Evolutionary conservation across 2,329 filamentous ascomycete genomes (phyloP).

Genomic region (Cucurbitaria berberidis): DNA sequence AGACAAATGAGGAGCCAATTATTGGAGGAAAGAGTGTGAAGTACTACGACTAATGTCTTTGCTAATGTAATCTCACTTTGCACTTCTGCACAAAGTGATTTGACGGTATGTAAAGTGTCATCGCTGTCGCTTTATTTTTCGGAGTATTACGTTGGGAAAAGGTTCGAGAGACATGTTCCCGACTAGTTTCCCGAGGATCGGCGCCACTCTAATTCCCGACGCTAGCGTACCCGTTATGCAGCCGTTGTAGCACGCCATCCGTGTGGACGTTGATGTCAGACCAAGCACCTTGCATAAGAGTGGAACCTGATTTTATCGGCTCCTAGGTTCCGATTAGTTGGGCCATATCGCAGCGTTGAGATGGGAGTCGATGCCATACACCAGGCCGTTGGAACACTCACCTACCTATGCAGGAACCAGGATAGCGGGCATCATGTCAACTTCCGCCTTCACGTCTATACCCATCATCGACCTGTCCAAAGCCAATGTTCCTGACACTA

Average conservation of each 20-base stretch:
- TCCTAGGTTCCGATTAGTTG: neutral
- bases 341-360: neutral
- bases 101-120: neutral
- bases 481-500: slow-evolving; percentile 42
- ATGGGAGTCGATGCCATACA: neutral
- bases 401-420: neutral
- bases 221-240: neutral
- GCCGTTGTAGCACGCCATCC: slow-evolving; percentile 4
- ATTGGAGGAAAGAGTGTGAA: slow-evolving; percentile 17
- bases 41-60: slow-evolving; percentile 16
- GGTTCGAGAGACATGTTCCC: too few species aligned
- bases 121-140: neutral
- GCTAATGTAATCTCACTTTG: neutral
- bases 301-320: neutral
- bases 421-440: slow-evolving; percentile 2
- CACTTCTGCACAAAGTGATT: neutral
- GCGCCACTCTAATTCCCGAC: neutral
- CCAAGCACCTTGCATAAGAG: neutral
- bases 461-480: slow-evolving; percentile 59
- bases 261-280: slow-evolving; percentile 1
- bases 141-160: neutral
- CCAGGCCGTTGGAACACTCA: neutral
- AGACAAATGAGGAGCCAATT: slow-evolving; percentile 19
- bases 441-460: slow-evolving; percentile 31
- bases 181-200: neutral